Evolutionary conservation across 1,284 basidiomycete species (phyloP).

Genomic region (Melanopsichium pennsylvanicum): DNA sequence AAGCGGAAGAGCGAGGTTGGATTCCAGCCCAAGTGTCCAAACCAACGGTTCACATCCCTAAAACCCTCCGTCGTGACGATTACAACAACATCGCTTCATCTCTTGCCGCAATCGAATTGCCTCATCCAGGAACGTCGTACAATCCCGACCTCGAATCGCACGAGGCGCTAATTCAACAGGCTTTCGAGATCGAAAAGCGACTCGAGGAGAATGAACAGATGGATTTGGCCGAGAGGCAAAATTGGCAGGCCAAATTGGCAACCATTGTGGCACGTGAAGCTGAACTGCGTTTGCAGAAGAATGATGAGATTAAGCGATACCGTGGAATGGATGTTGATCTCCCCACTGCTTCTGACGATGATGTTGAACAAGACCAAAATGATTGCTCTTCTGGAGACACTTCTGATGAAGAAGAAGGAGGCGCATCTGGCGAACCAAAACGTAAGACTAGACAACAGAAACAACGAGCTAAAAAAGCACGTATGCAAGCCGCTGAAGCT

Average conservation of each 20-base stretch:
- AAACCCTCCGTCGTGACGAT: constrained; percentile 24
- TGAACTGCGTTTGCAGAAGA: constrained; percentile 17
- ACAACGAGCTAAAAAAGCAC: constrained; percentile 35
- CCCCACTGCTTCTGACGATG: constrained; percentile 13
- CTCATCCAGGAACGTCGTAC: constrained; percentile 90
- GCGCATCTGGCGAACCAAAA: constrained; percentile 14
- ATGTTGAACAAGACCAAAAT: constrained; percentile 5
- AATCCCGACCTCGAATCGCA: constrained; percentile 84
- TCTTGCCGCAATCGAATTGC: constrained; percentile 74
- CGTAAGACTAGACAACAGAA: constrained; percentile 54
- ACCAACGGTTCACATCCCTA: constrained; percentile 20
- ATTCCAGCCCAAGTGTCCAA: constrained; percentile 12
- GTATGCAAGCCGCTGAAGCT: constrained; percentile 17
- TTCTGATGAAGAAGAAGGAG: not conserved
- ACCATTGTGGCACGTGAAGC: constrained; percentile 34
- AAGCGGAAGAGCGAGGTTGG: constrained; percentile 25
- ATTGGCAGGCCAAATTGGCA: constrained; percentile 28
- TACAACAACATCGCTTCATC: constrained; percentile 26
- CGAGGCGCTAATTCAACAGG: constrained; percentile 76
- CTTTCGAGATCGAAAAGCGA: constrained; percentile 74
- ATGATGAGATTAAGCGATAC: constrained; percentile 25
- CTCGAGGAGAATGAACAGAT: constrained; percentile 71
- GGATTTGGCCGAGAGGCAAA: constrained; percentile 15
- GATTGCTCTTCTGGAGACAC: not conserved
- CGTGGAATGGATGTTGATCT: constrained; percentile 46